Evolutionary conservation across 169 alveolate genomes (phyloP), one percentile per base, ranked within the genome.

Genomic region (Toxoplasma gondii): DNA sequence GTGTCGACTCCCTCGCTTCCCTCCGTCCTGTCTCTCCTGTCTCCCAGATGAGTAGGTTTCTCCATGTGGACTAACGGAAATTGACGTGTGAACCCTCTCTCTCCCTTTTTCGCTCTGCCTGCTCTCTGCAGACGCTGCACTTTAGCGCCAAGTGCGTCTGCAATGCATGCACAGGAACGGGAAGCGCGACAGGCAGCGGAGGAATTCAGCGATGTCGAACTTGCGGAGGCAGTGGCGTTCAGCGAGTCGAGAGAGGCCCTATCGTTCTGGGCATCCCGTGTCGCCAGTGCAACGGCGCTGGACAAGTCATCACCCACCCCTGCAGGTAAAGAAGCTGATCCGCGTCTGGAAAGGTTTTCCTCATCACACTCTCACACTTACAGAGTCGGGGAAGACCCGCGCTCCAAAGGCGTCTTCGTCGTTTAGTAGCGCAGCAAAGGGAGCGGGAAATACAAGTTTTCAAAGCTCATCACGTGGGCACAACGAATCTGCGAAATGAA

Each of bases 251-350:
- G 92, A 91, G 98, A 29, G 98, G 98, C n/a, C 98, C 98, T 36
- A 96, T 97, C 39, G 97, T 97, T 12, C 96, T 97, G 39, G 98
- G 98, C 49, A 97, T 97, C 24, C 99, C 98, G n/a, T 98, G 99
- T 92, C 87, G 97, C 82, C 96, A 96, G 31, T 98, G 99, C 94
- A 96, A 96, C 92, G 99, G 99, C 31, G 96, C 94, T 74, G 99
- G 99, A 0, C 97, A 95, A 92, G 96, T 97, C 83, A 95, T 97
- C 70, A 95, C 97, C 39, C 95, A 97, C 93, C 98, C 98, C 0
- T 97, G 98, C 96, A 91, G 43, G 94, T 91, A 19, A 1, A 5
- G 29, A 29, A 39, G 84, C 41, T 2, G 19, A 74, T 74, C 27
- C n/a, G 38, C 44, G 22, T 16, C 82, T 24, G 36, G 41, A 29